phyloP scores from a whole-genome alignment of 2,329 filamentous ascomycete species.

The Nigrospora oryzae region DNA sequence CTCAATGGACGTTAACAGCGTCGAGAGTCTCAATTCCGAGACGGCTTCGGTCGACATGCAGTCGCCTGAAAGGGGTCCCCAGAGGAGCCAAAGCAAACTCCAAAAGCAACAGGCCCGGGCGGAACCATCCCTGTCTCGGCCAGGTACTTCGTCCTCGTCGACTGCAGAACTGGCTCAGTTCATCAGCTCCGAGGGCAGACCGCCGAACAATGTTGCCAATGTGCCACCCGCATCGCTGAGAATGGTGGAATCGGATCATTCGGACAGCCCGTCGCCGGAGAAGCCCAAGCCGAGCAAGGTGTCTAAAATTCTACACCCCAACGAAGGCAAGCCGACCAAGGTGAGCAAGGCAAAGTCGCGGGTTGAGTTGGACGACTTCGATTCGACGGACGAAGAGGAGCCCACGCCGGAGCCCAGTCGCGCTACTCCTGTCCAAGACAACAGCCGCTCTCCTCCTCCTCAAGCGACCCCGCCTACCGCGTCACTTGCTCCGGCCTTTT shows the following conservation, averaged over 20 bases:
- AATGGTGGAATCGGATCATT: conserved; percentile 45
- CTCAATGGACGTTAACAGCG: conserved; percentile 34
- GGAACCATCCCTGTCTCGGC: conserved; percentile 35
- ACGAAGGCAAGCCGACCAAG: conserved; percentile 46
- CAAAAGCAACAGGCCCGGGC: conserved; percentile 55
- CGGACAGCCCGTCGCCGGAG: conserved; percentile 19
- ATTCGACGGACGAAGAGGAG: conserved; percentile 45
- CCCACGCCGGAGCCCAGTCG: conserved; percentile 17
- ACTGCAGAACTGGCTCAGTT: conserved; percentile 19
- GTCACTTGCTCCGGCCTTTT: conserved; percentile 6
- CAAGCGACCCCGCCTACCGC: conserved; percentile 11
- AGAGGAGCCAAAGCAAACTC: conserved; percentile 57
- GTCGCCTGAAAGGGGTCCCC: conserved; percentile 39
- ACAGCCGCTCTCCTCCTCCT: conserved; percentile 8
- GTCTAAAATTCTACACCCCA: conserved; percentile 33
- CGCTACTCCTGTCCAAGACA: background rate
- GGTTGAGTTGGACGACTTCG: conserved; percentile 63
- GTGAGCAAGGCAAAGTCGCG: conserved; percentile 52
- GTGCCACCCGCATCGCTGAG: conserved; percentile 49
- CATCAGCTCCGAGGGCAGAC: conserved; percentile 27
- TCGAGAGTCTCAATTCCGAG: conserved; percentile 35
- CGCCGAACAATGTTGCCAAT: conserved; percentile 43
- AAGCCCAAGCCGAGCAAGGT: conserved; percentile 10
- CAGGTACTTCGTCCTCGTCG: conserved; percentile 29
- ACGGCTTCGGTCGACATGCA: conserved; percentile 34